Evolutionary conservation across 2,329 filamentous ascomycete species (phyloP).

Genomic region (Paradendryphiella salina): DNA sequence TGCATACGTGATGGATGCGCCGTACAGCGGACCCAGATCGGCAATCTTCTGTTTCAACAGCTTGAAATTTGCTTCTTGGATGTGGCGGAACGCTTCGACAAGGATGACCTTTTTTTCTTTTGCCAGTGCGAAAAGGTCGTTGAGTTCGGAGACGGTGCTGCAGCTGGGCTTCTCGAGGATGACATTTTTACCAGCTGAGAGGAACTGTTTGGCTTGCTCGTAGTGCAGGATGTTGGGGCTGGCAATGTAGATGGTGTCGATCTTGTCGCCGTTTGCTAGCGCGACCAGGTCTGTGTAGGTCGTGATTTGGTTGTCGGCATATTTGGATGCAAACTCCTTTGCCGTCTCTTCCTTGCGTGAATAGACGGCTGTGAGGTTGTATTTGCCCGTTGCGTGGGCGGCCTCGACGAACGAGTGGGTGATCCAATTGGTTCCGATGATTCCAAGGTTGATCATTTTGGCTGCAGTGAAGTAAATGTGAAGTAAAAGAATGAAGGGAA

Average conservation of each 20-base stretch:
- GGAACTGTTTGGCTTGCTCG: slow-evolving; percentile 50
- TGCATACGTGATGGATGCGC: slow-evolving; percentile 51
- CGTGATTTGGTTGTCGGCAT: slow-evolving; percentile 35
- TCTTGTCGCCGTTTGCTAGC: slow-evolving; percentile 44
- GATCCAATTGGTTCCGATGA: slow-evolving; percentile 56
- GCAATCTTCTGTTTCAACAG: slow-evolving; percentile 46
- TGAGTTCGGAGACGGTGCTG: slow-evolving; percentile 49
- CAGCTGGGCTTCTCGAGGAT: slow-evolving; percentile 57
- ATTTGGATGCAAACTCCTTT: slow-evolving; percentile 49
- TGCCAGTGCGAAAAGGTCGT: slow-evolving; percentile 50
- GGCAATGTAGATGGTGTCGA: slow-evolving; percentile 55
- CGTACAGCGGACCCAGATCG: slow-evolving; percentile 50
- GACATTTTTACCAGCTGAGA: slow-evolving; percentile 53
- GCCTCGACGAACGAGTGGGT: slow-evolving; percentile 53
- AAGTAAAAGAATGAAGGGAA: not conserved
- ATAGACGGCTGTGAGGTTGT: slow-evolving; percentile 53
- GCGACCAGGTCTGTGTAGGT: slow-evolving; percentile 48
- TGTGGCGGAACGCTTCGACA: slow-evolving; percentile 55
- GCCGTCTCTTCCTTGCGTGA: slow-evolving; percentile 52
- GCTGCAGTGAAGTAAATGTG: not conserved
- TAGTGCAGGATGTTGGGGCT: slow-evolving; percentile 55
- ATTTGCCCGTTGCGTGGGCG: slow-evolving; percentile 50
- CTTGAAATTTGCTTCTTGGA: slow-evolving; percentile 56
- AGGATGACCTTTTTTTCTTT: slow-evolving; percentile 49
- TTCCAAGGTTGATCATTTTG: slow-evolving; percentile 50